Conservation (phyloP, 495 filamentous ascomycete genomes). For the Clavariopsis aquatica region DNA sequence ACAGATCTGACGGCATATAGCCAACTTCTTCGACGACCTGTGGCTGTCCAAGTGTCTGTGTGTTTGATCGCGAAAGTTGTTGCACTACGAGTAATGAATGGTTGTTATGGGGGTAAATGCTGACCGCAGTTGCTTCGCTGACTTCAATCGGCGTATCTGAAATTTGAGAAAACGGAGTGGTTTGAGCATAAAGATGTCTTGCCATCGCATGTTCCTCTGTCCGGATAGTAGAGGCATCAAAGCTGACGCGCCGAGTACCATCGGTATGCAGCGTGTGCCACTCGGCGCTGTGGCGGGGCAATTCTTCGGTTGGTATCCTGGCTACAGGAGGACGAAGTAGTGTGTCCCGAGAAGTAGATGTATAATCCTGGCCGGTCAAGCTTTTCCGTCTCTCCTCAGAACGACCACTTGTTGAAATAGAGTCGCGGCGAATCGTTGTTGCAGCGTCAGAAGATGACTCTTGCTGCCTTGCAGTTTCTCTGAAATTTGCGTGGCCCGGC, state of each 20-base stretch:
- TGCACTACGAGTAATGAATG: slow-evolving; percentile 78
- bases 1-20: not conserved
- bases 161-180: slow-evolving; percentile 60
- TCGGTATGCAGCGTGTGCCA: slow-evolving; percentile 24
- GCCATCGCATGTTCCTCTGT: slow-evolving; percentile 57
- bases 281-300: slow-evolving; percentile 32
- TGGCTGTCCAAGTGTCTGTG: not conserved
- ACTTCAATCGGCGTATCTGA: slow-evolving; percentile 62
- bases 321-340: slow-evolving; percentile 16
- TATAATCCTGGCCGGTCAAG: slow-evolving; percentile 27
- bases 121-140: slow-evolving; percentile 78
- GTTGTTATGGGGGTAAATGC: slow-evolving; percentile 85
- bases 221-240: slow-evolving; percentile 32
- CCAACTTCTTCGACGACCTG: slow-evolving; percentile 1
- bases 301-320: slow-evolving; percentile 24
- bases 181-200: slow-evolving; percentile 53
- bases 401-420: slow-evolving; percentile 15
- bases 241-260: slow-evolving; percentile 31
- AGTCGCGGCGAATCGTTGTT: slow-evolving; percentile 16
- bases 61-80: slow-evolving; percentile 47
- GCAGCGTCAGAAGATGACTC: slow-evolving; percentile 15
- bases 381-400: slow-evolving; percentile 31
- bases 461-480: not conserved
- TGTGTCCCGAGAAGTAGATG: slow-evolving; percentile 28
- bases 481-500: not conserved